A percentile compares a stretch with the other conserved stretches of the same genome.
phyloP scores from a whole-genome alignment of 495 filamentous ascomycete genomes.

The Aspergillus panamensis region DNA sequence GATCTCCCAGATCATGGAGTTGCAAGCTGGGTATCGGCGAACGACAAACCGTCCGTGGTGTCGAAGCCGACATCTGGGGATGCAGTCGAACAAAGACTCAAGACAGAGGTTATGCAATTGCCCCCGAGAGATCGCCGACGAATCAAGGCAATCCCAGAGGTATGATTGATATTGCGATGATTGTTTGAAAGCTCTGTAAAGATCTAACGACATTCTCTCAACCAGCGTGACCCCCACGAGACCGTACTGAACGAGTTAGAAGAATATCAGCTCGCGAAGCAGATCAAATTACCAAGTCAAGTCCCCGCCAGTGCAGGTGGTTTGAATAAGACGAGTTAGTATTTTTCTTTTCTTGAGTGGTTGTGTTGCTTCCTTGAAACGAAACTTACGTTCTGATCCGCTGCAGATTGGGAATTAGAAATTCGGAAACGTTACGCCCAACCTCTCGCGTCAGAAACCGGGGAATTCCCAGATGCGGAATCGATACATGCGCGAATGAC shows the following conservation, averaged over 20 bases:
- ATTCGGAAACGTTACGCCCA: slow-evolving; percentile 89
- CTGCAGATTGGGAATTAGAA: slow-evolving; percentile 79
- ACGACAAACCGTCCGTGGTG: slow-evolving; percentile 83
- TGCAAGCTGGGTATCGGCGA: slow-evolving; percentile 91
- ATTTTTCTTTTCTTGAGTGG: not conserved
- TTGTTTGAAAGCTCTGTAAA: slow-evolving; percentile 8
- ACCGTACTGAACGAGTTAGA: slow-evolving; percentile 59
- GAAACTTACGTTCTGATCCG: slow-evolving; percentile 22
- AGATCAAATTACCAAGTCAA: slow-evolving; percentile 63
- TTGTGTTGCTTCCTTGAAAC: not conserved
- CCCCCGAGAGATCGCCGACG: slow-evolving; percentile 79
- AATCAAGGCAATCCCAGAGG: slow-evolving; percentile 72
- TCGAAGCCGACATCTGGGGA: slow-evolving; percentile 81
- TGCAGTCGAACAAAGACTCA: slow-evolving; percentile 83
- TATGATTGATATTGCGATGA: slow-evolving; percentile 24
- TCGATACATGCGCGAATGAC: slow-evolving; percentile 82
- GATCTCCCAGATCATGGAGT: slow-evolving; percentile 90
- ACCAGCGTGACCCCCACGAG: slow-evolving; percentile 64
- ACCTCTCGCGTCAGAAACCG: slow-evolving; percentile 81
- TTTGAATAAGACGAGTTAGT: slow-evolving; percentile 83
- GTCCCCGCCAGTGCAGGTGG: slow-evolving; percentile 80
- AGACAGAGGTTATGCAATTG: slow-evolving; percentile 92
- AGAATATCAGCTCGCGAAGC: slow-evolving; percentile 66
- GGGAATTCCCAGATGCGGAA: slow-evolving; percentile 83
- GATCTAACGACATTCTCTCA: slow-evolving; percentile 13